phyloP scores from a whole-genome alignment of 1,284 basidiomycete genomes.

The Apiotrichum mycotoxinovorans region DNA sequence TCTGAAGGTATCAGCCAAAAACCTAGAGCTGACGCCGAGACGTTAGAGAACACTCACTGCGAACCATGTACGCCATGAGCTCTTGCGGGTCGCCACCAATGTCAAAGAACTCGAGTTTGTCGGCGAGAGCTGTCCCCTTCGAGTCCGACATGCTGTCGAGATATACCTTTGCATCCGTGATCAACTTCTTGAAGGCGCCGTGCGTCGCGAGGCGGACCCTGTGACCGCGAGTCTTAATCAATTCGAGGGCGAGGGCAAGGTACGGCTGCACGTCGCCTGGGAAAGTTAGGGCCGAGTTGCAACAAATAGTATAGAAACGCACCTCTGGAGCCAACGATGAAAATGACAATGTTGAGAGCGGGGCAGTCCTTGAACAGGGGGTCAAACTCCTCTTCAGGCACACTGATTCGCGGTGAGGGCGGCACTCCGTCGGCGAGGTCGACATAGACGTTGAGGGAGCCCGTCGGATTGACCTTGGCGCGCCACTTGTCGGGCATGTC shows the following conservation, averaged over 20 bases:
- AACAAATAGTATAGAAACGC: slow-evolving; percentile 21
- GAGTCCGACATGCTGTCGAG: slow-evolving; percentile 55
- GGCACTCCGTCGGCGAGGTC: neutral
- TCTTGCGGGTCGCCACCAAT: slow-evolving; percentile 46
- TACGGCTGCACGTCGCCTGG: slow-evolving; percentile 69
- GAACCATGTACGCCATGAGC: slow-evolving; percentile 50
- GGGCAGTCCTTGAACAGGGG: slow-evolving; percentile 22
- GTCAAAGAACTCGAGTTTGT: slow-evolving; percentile 40
- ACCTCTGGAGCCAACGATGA: slow-evolving; percentile 64
- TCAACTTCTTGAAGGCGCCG: slow-evolving; percentile 60
- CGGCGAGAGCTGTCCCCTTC: slow-evolving; percentile 48
- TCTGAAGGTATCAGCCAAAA: slow-evolving; percentile 29
- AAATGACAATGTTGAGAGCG: slow-evolving; percentile 61
- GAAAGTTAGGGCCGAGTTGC: slow-evolving; percentile 2
- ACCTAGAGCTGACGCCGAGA: neutral
- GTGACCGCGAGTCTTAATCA: slow-evolving; percentile 58
- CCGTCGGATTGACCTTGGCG: neutral
- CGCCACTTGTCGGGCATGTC: neutral
- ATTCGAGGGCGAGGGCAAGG: slow-evolving; percentile 59
- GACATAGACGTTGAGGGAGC: neutral
- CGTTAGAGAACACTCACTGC: slow-evolving; percentile 35
- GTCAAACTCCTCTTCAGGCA: neutral
- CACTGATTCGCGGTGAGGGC: neutral
- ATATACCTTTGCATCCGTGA: slow-evolving; percentile 54
- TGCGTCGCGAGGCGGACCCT: slow-evolving; percentile 66